Conservation (phyloP, 495 filamentous ascomycete species). For the Echria macrotheca region DNA sequence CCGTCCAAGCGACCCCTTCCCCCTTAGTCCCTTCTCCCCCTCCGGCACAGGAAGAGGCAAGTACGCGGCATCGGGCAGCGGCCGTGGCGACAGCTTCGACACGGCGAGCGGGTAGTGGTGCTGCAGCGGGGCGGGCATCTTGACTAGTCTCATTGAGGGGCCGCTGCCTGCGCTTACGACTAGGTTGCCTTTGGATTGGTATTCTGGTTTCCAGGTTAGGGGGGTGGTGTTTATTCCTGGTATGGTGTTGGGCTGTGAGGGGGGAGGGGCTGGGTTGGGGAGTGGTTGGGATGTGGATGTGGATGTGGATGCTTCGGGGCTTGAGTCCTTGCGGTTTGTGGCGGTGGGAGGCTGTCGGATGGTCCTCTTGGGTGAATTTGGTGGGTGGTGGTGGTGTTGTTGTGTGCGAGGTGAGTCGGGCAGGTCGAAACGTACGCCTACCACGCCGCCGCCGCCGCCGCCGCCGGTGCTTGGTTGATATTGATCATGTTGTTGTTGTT, state of each 20-base stretch:
- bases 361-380: no score
- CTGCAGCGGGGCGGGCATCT: not conserved
- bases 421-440: not conserved
- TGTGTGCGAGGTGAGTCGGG: not conserved
- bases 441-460: not conserved
- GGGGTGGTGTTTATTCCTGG: not conserved
- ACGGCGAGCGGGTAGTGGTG: not conserved
- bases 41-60: not conserved
- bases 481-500: no score
- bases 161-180: not conserved
- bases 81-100: not conserved
- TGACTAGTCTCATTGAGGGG: not conserved
- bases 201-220: not conserved
- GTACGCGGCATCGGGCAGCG: constrained; percentile 1
- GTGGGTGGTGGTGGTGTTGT: no score
- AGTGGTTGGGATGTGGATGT: not conserved
- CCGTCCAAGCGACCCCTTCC: not conserved
- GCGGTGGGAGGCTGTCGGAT: not conserved
- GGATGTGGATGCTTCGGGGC: not conserved
- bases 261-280: no score
- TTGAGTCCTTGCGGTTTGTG: not conserved
- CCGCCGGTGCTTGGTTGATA: no score
- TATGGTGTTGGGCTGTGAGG: no score
- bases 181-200: not conserved
- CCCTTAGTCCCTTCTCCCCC: not conserved